Conservation (phyloP, 352 stramenopile genomes). For the Phytophthora crassamura region DNA sequence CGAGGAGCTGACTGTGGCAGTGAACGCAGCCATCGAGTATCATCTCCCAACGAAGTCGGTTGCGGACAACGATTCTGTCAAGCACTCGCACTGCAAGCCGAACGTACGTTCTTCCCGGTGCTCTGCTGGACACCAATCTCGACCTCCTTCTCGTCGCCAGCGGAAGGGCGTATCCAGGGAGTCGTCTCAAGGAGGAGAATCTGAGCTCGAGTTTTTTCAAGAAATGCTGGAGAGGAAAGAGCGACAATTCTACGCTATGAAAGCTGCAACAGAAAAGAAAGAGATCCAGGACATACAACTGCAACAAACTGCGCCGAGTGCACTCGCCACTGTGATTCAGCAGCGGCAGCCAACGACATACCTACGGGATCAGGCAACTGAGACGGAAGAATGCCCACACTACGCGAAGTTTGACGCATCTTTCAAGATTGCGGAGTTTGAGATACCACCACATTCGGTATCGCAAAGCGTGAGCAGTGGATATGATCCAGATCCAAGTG, state of each 20-base stretch:
- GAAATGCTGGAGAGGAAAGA: slow-evolving; percentile 38
- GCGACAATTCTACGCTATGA: slow-evolving; percentile 25
- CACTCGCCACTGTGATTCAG: slow-evolving; percentile 5
- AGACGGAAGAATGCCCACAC: slow-evolving; percentile 13
- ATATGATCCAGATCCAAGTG: not conserved
- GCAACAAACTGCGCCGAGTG: not conserved
- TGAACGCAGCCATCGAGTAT: slow-evolving; percentile 67
- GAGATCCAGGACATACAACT: not conserved
- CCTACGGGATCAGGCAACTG: slow-evolving; percentile 30
- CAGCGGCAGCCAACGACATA: slow-evolving; percentile 26
- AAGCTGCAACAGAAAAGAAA: not conserved
- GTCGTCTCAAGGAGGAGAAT: slow-evolving; percentile 4
- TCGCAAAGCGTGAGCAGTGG: not conserved
- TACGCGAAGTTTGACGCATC: not conserved
- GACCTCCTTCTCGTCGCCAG: not conserved
- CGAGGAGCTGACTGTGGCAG: slow-evolving; percentile 57
- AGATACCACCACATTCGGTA: not conserved
- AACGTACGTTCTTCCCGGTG: not conserved
- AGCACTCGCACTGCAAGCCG: not conserved
- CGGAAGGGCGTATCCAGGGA: not conserved
- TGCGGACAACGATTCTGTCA: not conserved
- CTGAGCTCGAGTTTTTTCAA: slow-evolving; percentile 23
- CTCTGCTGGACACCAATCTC: not conserved
- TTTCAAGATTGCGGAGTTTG: slow-evolving; percentile 2
- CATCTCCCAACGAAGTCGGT: slow-evolving; percentile 26